Conservation (phyloP, 2,329 filamentous ascomycete genomes). For the Blastomyces silverae region DNA sequence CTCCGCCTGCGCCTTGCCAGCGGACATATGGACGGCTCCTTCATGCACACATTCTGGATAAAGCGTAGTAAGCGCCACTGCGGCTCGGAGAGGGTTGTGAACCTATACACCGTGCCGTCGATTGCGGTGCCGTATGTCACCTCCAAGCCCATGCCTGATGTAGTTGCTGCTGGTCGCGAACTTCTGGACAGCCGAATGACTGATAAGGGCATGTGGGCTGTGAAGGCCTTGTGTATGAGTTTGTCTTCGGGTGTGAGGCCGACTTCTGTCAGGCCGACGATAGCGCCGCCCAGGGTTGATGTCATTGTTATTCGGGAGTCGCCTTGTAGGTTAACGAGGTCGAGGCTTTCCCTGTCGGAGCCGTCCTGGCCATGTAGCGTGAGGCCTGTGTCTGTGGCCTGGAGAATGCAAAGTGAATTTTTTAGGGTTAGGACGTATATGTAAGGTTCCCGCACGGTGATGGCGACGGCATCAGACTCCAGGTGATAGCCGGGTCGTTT, state of each 20-base stretch:
- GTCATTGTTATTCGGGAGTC: conserved; percentile 44
- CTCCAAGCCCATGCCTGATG: conserved; percentile 34
- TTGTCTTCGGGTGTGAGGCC: conserved; percentile 27
- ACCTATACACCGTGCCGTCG: conserved; percentile 62
- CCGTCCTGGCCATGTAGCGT: conserved; percentile 33
- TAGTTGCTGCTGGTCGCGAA: conserved; percentile 12
- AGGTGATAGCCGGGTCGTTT: conserved; percentile 37
- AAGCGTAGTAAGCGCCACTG: conserved; percentile 65
- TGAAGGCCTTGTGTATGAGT: conserved; percentile 28
- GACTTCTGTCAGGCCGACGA: conserved; percentile 37
- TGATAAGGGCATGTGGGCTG: conserved; percentile 33
- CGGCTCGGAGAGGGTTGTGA: conserved; percentile 57
- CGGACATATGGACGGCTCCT: conserved; percentile 46
- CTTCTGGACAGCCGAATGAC: conserved; percentile 27
- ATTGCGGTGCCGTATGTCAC: conserved; percentile 58
- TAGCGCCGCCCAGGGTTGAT: conserved; percentile 47
- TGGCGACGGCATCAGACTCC: conserved; percentile 45
- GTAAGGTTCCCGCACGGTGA: conserved; percentile 43
- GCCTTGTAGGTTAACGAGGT: conserved; percentile 36
- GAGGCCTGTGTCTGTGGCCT: conserved; percentile 35
- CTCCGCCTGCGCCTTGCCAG: conserved; percentile 36
- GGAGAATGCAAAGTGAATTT: conserved; percentile 49
- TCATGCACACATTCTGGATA: conserved; percentile 60
- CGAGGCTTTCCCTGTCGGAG: conserved; percentile 30
- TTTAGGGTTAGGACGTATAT: conserved; percentile 51